Base-by-base conservation (phyloP, 2,329 filamentous ascomycete species). In the Acrocalymma vagum region DNA sequence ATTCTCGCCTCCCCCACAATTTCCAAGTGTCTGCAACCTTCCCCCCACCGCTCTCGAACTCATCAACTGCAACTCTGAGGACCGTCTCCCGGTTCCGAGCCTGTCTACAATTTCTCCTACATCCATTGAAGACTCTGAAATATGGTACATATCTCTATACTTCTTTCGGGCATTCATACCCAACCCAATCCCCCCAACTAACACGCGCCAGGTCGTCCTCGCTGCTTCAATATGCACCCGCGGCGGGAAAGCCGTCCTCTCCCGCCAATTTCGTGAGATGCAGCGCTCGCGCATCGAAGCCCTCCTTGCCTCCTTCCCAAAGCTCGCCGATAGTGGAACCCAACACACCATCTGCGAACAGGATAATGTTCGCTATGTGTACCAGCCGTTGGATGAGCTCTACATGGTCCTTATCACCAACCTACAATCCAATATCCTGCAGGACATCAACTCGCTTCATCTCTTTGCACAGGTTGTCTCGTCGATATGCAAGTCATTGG, bases 371-470 rank as follows among this genome's bases (percentile, higher is more conserved):
- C 93, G 94, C 77, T 99, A 96, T 70, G 94, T 99, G 44, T 99
- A 99, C 79, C 94, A 99, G 72, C 95, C 94, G 46, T 82, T 99
- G 53, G 95, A 99, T 76, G 95, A 99, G 78, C 86, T 99, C 53
- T 99, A 99, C 82, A 97, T 99, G 84, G 93, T 99, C 55, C 85
- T 99, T 65, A 97, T 99, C 75, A 99, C 95, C 72, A 99, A 99
- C 80, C 88, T 91, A 63, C 94, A 97, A 79, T 97, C 93, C 72
- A 99, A 99, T 76, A 99, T 99, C 59, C 82, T 99, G 35, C 94
- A 99, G 76, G 94, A 99, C 73, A 99, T 99, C 72, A 94, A 97
- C 75, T 96, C 94, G 45, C 83, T 99, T 46, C 95, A 99, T 72
- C 82, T 99, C 14, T 99, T 99, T 70, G 93, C 93, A 45, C 94